Evolutionary conservation across 2,329 filamentous ascomycete species (phyloP).

Genomic region (Fusarium poae): DNA sequence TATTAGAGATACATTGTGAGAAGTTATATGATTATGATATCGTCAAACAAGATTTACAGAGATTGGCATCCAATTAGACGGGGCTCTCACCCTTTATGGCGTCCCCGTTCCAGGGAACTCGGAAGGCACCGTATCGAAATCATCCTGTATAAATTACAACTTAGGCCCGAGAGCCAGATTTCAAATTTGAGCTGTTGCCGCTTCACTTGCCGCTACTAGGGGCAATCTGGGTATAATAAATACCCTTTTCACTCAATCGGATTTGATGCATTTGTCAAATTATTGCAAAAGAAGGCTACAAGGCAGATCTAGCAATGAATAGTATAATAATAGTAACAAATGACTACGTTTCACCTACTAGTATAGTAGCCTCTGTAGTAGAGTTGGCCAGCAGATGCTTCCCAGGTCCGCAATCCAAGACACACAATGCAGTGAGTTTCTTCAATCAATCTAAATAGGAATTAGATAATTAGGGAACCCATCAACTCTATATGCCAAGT

Average conservation of each 20-base stretch:
- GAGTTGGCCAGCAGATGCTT: no score
- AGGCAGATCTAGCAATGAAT: not conserved
- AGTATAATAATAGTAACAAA: constrained; percentile 2
- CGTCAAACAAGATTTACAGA: no score
- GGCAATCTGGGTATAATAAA: no score
- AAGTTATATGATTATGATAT: not conserved
- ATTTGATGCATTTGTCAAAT: not conserved
- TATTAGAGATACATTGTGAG: constrained; percentile 45
- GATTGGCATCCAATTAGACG: no score
- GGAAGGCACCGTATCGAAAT: no score
- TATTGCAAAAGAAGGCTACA: not conserved
- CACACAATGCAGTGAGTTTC: not conserved
- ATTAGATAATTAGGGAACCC: not conserved
- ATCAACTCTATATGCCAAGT: not conserved
- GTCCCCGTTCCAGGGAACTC: no score
- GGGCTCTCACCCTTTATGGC: no score
- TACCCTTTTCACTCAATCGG: constrained; percentile 7
- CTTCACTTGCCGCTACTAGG: no score
- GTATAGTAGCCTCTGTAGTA: not conserved
- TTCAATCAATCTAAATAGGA: not conserved
- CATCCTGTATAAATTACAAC: no score
- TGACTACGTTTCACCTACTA: not conserved
- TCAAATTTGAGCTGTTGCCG: no score
- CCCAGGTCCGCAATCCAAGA: not conserved
- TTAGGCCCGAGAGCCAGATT: no score